These are phyloP conservation scores for Scheffersomyces amazonensis DNA, from an alignment of 805 yeast species.

Conservation along the genomic window DNA sequence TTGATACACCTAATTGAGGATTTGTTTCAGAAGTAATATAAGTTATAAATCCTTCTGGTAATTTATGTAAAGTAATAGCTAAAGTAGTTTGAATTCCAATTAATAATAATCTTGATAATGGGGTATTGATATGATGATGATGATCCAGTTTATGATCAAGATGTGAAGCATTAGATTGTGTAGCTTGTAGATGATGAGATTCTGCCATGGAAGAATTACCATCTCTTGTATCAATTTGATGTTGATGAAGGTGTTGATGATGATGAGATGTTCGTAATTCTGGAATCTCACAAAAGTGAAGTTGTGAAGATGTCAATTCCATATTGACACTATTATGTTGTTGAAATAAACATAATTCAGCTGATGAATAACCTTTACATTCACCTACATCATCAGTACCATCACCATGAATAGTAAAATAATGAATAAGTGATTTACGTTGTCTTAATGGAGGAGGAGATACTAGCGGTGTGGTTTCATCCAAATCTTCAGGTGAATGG, in stretches of 20 bases:
- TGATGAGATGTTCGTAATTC: conserved; percentile 12
- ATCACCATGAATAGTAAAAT: conserved; percentile 18
- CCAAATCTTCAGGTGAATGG: conserved; percentile 16
- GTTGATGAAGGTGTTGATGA: conserved; percentile 3
- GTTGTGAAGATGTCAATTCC: conserved; percentile 7
- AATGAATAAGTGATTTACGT: conserved; percentile 25
- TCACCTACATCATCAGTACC: conserved; percentile 35
- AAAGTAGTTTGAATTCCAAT: conserved; percentile 89
- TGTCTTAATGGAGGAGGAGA: conserved; percentile 4
- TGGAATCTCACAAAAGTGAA: conserved; percentile 43
- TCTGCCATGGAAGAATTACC: background rate
- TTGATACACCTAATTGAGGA: conserved; percentile 65
- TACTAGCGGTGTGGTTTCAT: conserved; percentile 19
- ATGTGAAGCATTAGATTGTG: background rate
- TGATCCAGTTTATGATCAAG: conserved; percentile 40
- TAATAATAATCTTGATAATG: conserved; percentile 71
- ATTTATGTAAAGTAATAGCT: conserved; percentile 84
- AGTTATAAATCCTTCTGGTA: conserved; percentile 93
- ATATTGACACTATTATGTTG: conserved; percentile 2
- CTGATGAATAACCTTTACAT: conserved; percentile 48
- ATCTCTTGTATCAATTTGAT: background rate
- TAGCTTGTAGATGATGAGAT: background rate
- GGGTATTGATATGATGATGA: conserved; percentile 79
- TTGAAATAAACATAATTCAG: conserved; percentile 27
- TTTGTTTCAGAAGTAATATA: conserved; percentile 73